Conservation (phyloP, 345 rosid species). For the Euphorbia lathyris region DNA sequence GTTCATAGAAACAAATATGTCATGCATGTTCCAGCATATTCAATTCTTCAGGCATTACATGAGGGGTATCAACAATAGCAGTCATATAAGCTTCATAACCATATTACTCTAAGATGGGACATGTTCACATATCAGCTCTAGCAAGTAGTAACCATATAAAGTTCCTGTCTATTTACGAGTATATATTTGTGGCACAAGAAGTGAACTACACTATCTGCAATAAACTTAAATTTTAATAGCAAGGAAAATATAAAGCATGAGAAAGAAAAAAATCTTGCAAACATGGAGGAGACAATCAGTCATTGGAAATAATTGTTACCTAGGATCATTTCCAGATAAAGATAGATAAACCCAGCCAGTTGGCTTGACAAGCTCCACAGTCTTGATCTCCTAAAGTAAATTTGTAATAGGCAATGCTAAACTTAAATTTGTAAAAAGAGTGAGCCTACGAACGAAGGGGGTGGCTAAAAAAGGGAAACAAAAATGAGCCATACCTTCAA, state of each 20-base stretch:
- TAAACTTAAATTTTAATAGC: not conserved
- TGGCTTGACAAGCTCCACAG: conserved; percentile 79
- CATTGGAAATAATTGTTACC: conserved; percentile 33
- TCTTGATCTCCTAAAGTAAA: conserved; percentile 67
- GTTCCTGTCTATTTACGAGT: not conserved
- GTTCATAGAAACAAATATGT: not conserved
- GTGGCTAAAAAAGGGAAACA: not conserved
- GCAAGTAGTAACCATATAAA: not conserved
- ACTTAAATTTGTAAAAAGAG: not conserved
- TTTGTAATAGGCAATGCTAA: conserved; percentile 2
- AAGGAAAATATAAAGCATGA: not conserved
- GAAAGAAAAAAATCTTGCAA: not conserved
- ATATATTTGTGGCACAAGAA: not conserved
- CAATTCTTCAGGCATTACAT: not conserved
- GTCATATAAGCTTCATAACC: not conserved
- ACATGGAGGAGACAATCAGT: not conserved
- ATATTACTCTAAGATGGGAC: not conserved
- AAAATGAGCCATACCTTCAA: conserved; percentile 51
- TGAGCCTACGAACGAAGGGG: not conserved
- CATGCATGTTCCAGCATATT: not conserved
- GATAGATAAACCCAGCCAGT: conserved; percentile 80
- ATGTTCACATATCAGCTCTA: not conserved
- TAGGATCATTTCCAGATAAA: conserved; percentile 79
- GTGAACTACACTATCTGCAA: not conserved
- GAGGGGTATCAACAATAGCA: not conserved